Conservation (phyloP, 73 alveolate species). For the Tetrahymena elliotti region DNA sequence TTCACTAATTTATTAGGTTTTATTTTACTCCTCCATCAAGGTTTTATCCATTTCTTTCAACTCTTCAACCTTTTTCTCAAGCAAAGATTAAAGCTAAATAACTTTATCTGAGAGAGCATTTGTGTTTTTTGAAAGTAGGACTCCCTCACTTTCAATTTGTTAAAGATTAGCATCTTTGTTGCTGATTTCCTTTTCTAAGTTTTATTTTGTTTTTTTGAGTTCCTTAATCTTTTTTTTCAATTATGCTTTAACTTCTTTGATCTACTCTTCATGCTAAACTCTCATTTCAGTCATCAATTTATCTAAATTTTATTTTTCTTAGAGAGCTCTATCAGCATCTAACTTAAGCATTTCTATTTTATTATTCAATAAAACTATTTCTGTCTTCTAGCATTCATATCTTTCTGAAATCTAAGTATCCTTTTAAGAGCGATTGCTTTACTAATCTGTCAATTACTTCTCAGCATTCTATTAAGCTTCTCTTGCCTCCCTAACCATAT, state of each 20-base stretch:
- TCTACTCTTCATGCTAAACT: neutral
- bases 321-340: neutral
- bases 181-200: neutral
- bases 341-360: neutral
- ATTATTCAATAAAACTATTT: neutral
- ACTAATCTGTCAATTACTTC: neutral
- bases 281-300: neutral
- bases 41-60: neutral
- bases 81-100: neutral
- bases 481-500: neutral
- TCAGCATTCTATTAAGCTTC: neutral
- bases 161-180: neutral
- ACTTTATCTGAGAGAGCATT: neutral
- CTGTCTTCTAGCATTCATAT: neutral
- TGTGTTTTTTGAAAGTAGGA: neutral
- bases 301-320: neutral
- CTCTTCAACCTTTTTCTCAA: neutral
- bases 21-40: neutral
- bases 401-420: neutral
- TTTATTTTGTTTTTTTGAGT: neutral
- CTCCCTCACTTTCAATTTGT: neutral
- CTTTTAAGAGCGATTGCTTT: neutral
- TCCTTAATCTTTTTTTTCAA: neutral
- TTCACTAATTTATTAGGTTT: neutral
- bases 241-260: neutral